These are phyloP conservation scores for Flaveria linearis DNA, from an alignment of 129 eudicot genomes.

Conservation along the genomic window DNA sequence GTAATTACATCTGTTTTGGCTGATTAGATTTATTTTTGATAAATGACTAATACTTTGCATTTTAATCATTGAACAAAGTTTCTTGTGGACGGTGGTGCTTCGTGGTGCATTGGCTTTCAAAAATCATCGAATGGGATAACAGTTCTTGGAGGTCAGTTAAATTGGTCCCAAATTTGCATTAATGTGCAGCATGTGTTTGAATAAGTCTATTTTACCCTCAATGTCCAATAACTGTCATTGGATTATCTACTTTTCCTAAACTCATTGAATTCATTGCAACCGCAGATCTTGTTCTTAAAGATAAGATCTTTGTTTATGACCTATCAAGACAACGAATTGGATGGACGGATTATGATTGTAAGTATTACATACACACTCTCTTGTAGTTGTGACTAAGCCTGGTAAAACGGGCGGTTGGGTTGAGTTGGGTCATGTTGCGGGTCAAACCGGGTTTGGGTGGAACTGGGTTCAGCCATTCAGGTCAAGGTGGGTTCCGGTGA, in stretches of 20 bases:
- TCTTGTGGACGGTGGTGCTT: slow-evolving; percentile 67
- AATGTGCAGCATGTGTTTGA: not conserved
- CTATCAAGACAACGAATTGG: slow-evolving; percentile 63
- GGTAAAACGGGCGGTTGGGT: not conserved
- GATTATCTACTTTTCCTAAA: not conserved
- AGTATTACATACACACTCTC: slow-evolving; percentile 29
- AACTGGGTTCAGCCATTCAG: too few relatives aligned
- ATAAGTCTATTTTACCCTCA: not conserved
- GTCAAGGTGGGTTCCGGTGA: too few relatives aligned
- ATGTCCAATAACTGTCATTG: not conserved
- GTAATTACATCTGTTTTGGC: not conserved
- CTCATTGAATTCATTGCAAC: not conserved
- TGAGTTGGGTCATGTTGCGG: too few relatives aligned
- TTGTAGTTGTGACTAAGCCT: not conserved
- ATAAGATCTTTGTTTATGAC: slow-evolving; percentile 78
- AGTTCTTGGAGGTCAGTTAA: slow-evolving; percentile 76
- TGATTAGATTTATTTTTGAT: slow-evolving; percentile 9
- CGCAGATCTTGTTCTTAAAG: slow-evolving; percentile 82
- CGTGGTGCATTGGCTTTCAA: slow-evolving; percentile 84
- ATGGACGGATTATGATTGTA: slow-evolving; percentile 88
- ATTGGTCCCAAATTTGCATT: not conserved
- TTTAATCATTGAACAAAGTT: slow-evolving; percentile 9
- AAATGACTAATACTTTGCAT: not conserved
- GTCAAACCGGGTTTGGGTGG: too few relatives aligned
- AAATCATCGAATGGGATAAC: slow-evolving; percentile 56